phyloP scores from a whole-genome alignment of 768 basidiomycete species.

The Tricholoma sp. region DNA sequence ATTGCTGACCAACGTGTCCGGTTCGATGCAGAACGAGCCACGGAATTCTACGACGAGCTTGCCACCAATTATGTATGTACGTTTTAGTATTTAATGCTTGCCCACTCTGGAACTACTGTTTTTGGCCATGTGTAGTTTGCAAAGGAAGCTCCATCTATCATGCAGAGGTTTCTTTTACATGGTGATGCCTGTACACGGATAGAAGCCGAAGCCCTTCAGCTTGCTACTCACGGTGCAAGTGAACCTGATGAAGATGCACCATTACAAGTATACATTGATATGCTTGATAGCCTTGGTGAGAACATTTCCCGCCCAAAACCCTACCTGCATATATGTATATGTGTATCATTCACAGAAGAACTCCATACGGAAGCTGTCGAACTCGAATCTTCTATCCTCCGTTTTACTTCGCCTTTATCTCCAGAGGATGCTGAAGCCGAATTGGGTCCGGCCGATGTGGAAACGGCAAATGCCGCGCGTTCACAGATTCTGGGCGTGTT shows the following conservation, averaged over 20 bases:
- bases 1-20: conserved; percentile 37
- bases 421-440: not conserved
- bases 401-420: conserved; percentile 11
- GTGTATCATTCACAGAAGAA: conserved; percentile 10
- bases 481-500: conserved; percentile 38
- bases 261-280: conserved; percentile 34
- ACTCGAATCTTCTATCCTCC: conserved; percentile 22
- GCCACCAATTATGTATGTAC: conserved; percentile 28
- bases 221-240: conserved; percentile 26
- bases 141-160: conserved; percentile 40
- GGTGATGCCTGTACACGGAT: conserved; percentile 37
- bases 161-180: conserved; percentile 43
- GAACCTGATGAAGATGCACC: conserved; percentile 33
- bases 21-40: conserved; percentile 35
- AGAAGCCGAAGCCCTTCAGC: conserved; percentile 38
- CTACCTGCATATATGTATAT: conserved; percentile 11
- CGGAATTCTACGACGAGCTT: conserved; percentile 44
- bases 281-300: conserved; percentile 39
- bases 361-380: conserved; percentile 17
- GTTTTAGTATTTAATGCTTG: not conserved
- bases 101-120: not conserved
- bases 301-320: conserved; percentile 15
- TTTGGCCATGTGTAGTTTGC: conserved; percentile 26
- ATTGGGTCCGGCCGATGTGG: conserved; percentile 7
- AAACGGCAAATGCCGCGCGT: conserved; percentile 20